Conservation (phyloP, 805 yeast genomes). For the Citeromyces matritensis region DNA sequence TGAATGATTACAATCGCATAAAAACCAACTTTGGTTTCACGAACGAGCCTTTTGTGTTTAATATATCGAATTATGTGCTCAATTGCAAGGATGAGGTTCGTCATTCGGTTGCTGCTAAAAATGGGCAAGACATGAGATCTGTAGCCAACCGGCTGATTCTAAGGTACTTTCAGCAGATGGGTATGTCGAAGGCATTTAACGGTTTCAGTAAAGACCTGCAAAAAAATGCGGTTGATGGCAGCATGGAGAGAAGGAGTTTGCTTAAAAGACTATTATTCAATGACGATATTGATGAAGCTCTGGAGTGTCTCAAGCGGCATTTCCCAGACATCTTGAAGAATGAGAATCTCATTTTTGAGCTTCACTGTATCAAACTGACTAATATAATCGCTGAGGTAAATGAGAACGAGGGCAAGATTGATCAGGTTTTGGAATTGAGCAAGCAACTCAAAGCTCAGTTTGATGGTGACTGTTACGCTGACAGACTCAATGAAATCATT, state of each 20-base stretch:
- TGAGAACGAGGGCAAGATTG: conserved; percentile 6
- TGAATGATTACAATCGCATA: conserved; percentile 24
- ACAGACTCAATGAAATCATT: conserved; percentile 15
- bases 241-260: background rate
- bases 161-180: too few relatives aligned
- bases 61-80: conserved; percentile 30
- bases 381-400: conserved; percentile 16
- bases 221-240: background rate
- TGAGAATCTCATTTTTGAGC: conserved; percentile 19
- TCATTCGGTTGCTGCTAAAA: too few relatives aligned
- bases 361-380: conserved; percentile 26
- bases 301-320: conserved; percentile 17
- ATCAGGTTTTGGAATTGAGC: conserved; percentile 22
- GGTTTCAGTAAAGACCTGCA: too few relatives aligned
- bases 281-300: conserved; percentile 28
- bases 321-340: conserved; percentile 23
- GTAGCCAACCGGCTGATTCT: too few relatives aligned
- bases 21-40: conserved; percentile 37
- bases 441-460: conserved; percentile 18
- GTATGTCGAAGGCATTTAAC: too few relatives aligned
- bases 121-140: too few relatives aligned
- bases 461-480: conserved; percentile 13
- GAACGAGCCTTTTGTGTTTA: conserved; percentile 22
- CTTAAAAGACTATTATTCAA: conserved; percentile 9
- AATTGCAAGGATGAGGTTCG: conserved; percentile 15